Evolutionary conservation across 768 basidiomycete species (phyloP).

Genomic region (Boletus speciosus): DNA sequence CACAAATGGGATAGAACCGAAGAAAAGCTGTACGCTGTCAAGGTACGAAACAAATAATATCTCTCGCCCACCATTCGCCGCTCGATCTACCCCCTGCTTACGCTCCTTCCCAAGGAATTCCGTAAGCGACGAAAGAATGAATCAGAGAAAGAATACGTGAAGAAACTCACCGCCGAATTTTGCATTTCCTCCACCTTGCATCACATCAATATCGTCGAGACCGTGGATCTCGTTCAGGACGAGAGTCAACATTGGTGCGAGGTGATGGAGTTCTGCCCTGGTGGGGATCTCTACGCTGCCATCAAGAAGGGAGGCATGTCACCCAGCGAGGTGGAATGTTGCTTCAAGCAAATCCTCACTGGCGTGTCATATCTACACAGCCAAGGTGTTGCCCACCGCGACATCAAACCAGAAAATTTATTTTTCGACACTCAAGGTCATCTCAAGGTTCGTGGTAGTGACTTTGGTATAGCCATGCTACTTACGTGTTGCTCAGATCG

Average conservation of each 20-base stretch:
- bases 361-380: constrained; percentile 91
- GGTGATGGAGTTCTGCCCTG: constrained; percentile 99
- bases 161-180: constrained; percentile 99
- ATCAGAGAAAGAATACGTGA: constrained; percentile 98
- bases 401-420: constrained; percentile 97
- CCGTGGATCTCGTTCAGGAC: constrained; percentile 98
- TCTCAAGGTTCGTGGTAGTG: constrained; percentile 68
- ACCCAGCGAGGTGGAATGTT: constrained; percentile 90
- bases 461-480: not conserved
- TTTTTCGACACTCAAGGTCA: constrained; percentile 92
- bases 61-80: not conserved
- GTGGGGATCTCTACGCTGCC: constrained; percentile 96
- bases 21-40: constrained; percentile 97
- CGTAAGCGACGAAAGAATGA: constrained; percentile 97
- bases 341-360: constrained; percentile 92
- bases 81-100: not conserved
- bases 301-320: constrained; percentile 97
- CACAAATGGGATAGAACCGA: constrained; percentile 98
- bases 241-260: constrained; percentile 97
- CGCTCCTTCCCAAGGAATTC: constrained; percentile 70
- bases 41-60: constrained; percentile 51
- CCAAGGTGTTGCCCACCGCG: constrained; percentile 96
- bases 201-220: constrained; percentile 94
- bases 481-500: constrained; percentile 58
- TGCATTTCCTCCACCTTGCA: constrained; percentile 96